A percentile compares a stretch with the other conserved stretches of the same genome.
phyloP scores from a whole-genome alignment of 768 basidiomycete species.

The Nevesoporus exiguus region DNA sequence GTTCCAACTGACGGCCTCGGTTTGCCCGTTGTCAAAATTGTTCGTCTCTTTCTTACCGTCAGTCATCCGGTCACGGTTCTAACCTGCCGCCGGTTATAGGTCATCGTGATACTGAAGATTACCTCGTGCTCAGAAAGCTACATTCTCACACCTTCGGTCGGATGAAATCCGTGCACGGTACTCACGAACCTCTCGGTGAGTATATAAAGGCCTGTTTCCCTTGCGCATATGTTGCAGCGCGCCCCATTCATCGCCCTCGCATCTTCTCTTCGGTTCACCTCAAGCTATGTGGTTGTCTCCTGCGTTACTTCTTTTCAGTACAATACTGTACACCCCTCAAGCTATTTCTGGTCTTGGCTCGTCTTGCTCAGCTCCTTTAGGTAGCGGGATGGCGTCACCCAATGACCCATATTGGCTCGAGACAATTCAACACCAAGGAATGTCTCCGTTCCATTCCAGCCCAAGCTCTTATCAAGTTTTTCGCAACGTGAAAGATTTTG shows the following conservation, averaged over 20 bases:
- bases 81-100: not conserved
- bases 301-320: conserved; percentile 7
- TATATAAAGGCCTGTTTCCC: conserved; percentile 14
- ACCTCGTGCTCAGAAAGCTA: not conserved
- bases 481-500: conserved; percentile 66
- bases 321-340: conserved; percentile 5
- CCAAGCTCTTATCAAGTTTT: conserved; percentile 60
- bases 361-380: conserved; percentile 46
- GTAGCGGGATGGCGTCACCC: conserved; percentile 43
- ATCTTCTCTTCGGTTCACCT: not conserved
- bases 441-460: conserved; percentile 59
- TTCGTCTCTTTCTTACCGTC: conserved; percentile 1
- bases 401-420: conserved; percentile 62
- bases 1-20: not conserved
- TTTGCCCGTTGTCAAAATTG: not conserved
- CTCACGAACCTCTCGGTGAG: not conserved
- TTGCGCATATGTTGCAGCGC: not conserved
- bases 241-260: not conserved
- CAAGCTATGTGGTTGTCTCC: conserved; percentile 8
- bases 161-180: not conserved
- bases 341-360: conserved; percentile 37
- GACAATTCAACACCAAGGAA: conserved; percentile 67
- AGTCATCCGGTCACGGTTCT: not conserved
- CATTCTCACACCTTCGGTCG: conserved; percentile 1
- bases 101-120: not conserved